Evolutionary conservation across 2,329 filamentous ascomycete species (phyloP), one percentile per base, ranked within the genome.

Genomic region (Torrubiella hemipterigena): DNA sequence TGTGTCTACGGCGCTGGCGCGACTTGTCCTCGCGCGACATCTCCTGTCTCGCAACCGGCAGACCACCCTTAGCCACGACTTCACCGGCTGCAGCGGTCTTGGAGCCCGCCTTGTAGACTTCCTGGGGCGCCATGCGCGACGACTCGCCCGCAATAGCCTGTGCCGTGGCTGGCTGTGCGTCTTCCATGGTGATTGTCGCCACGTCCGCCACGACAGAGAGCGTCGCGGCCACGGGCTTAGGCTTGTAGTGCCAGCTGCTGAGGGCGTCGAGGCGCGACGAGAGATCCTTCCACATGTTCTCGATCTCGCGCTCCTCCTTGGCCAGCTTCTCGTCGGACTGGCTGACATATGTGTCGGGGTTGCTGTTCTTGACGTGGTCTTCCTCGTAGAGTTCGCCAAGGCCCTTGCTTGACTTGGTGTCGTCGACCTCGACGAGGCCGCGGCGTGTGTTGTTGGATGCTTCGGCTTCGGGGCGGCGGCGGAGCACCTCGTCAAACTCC

Each of bases 361-460:
- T 82, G 3, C 73, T 71, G 32, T 73, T 68, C 50, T 82, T 79
- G 39, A 89, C 64, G 54, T 94, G 84, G 43, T 96, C 87, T 49
- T 91, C 81, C 57, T 96, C 91, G 61, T 96, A 98, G 30, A 94
- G 68, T 46, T 95, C 87, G 0, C 86, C 89, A 10, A 98, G 73
- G 39, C 84, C 77, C 56, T 93, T 81, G 49, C 81, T 74, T n/a
- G 77, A 73, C 56, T 94, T 95, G 43, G 69, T 79, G 54, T 96
- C 87, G 46, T 93, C 82, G 9, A 96, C 65, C 40, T 89, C 81
- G 37, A 89, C 67, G 21, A 81, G 73, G 4, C 83, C 83, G 38
- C 84, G 74, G 18, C 80, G 73, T 4, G 72, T 65, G 40, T 63
- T 61, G 13, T 61, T 58, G 5, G 73, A 67, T 27, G 71, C 69